These are phyloP conservation scores for Lecanosticta acicola DNA, from an alignment of 2,329 filamentous ascomycete species.

Conservation along the genomic window DNA sequence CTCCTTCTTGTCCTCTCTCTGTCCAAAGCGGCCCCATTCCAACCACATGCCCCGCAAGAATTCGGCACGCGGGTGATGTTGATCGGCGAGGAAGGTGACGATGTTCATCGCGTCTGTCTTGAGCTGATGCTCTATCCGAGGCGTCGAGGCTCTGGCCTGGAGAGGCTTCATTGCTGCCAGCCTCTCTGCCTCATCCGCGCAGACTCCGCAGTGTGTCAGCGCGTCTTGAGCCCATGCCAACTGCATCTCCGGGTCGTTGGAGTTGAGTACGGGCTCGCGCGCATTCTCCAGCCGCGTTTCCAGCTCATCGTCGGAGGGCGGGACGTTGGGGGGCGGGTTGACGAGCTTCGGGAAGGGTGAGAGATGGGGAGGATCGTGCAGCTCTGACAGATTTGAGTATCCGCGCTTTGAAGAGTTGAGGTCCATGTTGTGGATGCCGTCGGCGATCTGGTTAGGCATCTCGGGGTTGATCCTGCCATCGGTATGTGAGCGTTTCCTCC, in stretches of 20 bases:
- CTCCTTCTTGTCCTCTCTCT: conserved; percentile 86
- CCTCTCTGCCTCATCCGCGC: conserved; percentile 68
- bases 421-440: conserved; percentile 86
- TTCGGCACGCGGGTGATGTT: conserved; percentile 86
- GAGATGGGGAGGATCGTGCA: conserved; percentile 64
- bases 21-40: conserved; percentile 94
- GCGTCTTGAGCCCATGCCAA: conserved; percentile 94
- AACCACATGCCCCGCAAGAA: conserved; percentile 96
- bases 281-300: conserved; percentile 84
- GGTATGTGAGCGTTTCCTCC: not conserved
- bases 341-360: conserved; percentile 85
- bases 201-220: conserved; percentile 79
- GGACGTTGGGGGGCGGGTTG: conserved; percentile 76
- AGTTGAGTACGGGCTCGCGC: conserved; percentile 76
- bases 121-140: conserved; percentile 81
- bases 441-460: conserved; percentile 94
- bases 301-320: conserved; percentile 88
- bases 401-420: conserved; percentile 25
- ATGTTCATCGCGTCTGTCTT: conserved; percentile 87
- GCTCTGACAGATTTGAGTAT: conserved; percentile 6
- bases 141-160: conserved; percentile 63
- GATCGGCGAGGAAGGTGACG: conserved; percentile 79
- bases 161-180: conserved; percentile 47
- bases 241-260: conserved; percentile 93
- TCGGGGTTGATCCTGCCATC: conserved; percentile 51